Evolutionary conservation across 2,329 filamentous ascomycete species (phyloP).

Genomic region (Penicillium sp.): DNA sequence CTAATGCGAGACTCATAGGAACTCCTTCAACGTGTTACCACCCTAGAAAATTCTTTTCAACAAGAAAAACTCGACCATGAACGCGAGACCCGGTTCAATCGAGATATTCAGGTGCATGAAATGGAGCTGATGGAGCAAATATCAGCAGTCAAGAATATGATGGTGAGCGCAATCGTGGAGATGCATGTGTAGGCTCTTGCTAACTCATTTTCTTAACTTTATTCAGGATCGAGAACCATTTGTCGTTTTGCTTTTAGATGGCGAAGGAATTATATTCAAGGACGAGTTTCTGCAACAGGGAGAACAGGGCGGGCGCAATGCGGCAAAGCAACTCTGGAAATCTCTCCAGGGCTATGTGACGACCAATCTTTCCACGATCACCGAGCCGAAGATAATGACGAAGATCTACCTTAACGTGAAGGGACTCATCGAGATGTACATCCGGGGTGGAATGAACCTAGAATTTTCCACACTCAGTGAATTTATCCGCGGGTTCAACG

Average conservation of each 20-base stretch:
- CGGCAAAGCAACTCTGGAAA: constrained; percentile 51
- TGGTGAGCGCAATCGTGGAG: constrained; percentile 36
- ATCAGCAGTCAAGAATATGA: constrained; percentile 45
- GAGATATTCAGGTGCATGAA: constrained; percentile 49
- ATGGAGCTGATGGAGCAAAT: constrained; percentile 50
- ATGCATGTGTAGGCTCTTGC: constrained; percentile 3
- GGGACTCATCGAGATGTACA: constrained; percentile 50
- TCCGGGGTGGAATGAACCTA: constrained; percentile 47
- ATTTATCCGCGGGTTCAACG: constrained; percentile 58
- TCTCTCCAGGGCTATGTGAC: constrained; percentile 47
- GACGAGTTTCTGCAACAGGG: constrained; percentile 52
- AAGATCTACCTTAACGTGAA: constrained; percentile 56
- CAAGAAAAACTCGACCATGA: constrained; percentile 49
- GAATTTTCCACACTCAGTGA: constrained; percentile 47
- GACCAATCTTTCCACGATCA: constrained; percentile 42
- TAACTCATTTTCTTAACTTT: constrained; percentile 12
- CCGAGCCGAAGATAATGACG: constrained; percentile 50
- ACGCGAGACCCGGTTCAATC: constrained; percentile 49
- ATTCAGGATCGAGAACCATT: constrained; percentile 54
- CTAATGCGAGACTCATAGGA: constrained; percentile 38
- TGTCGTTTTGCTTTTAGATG: constrained; percentile 56
- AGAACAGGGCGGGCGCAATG: constrained; percentile 53
- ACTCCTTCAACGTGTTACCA: constrained; percentile 45
- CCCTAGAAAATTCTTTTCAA: constrained; percentile 46
- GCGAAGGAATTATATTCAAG: constrained; percentile 56